Conservation (phyloP, 2,329 filamentous ascomycete species). For the Arthrinium puccinioides region DNA sequence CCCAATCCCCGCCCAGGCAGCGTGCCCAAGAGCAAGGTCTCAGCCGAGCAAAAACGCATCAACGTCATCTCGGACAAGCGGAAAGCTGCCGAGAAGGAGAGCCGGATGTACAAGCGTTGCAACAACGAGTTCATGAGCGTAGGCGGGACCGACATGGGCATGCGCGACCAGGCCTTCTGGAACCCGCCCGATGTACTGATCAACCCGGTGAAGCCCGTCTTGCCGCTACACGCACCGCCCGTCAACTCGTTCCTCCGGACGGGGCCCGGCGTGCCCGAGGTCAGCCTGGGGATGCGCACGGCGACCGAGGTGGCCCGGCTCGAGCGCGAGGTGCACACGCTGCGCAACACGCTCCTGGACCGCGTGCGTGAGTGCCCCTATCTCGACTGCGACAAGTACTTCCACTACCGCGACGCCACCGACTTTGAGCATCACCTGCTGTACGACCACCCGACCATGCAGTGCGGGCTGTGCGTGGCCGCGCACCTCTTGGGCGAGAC, state of each 20-base stretch:
- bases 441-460: conserved; percentile 21
- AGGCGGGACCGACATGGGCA: conserved; percentile 3
- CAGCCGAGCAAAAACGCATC: no score
- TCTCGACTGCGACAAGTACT: conserved; percentile 26
- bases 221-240: conserved; percentile 27
- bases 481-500: background rate
- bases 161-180: conserved; percentile 23
- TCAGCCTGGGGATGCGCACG: conserved; percentile 31
- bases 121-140: conserved; percentile 6
- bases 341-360: conserved; percentile 26
- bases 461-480: conserved; percentile 17
- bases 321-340: conserved; percentile 24
- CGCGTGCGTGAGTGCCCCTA: conserved; percentile 31
- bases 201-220: conserved; percentile 21
- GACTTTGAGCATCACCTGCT: conserved; percentile 28
- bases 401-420: conserved; percentile 18
- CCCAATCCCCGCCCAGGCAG: no score
- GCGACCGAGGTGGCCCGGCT: conserved; percentile 30
- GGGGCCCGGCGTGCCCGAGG: conserved; percentile 24
- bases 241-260: conserved; percentile 29
- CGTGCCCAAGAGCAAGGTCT: no score
- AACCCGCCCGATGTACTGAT: conserved; percentile 20
- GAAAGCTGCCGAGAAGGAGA: no score
- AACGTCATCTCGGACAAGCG: no score
- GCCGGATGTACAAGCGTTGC: background rate